Evolutionary conservation across 1,284 basidiomycete genomes (phyloP), one percentile per base, ranked within the genome.

Genomic region (Irpex rosettiformis): DNA sequence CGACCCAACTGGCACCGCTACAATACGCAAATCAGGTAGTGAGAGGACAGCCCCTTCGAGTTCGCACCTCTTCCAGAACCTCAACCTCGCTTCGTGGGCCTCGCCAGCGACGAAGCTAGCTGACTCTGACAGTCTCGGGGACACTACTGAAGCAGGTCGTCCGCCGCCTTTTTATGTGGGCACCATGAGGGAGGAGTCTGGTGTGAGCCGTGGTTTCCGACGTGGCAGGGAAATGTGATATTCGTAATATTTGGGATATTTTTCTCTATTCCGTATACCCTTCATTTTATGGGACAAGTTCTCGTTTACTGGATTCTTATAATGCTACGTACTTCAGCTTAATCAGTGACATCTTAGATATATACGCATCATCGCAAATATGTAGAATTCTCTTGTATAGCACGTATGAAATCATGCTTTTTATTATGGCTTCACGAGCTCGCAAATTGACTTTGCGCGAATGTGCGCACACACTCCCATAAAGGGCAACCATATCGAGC

Each of bases 41-140:
- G 58, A 22, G 28, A 57, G 52, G 60, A 54, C 66, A 61, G 16
- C 27, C 10, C 11, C 65, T 61, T 10, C 61, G 63, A 33, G 64
- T 60, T 33, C 61, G n/a, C 55, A 61, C 25, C 58, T 71, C 21
- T 65, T 70, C 53, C 67, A 65, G 7, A 58, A 64, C 16, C 55
- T 65, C 28, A 65, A 64, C 54, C 60, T 71, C 56, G 62, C 70
- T 2, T 66, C 67, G 21, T 70, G 68, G 67, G 67, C 67, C n/a
- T 62, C 66, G 16, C 62, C 67, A 13, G 59, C 61, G 22, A 47
- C 55, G n/a, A n/a, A n/a, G 16, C 33, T 55, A 16, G 24, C 59
- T 2, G 64, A 67, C 3, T 37, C 52, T 10, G 53, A 49, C 16
- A 61, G 59, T 7, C 30, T 56, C 6, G 22, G 24, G 8, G 63